Evolutionary conservation across 176 grass and related monocot genomes (phyloP).

Genomic region (Olyra latifolia): DNA sequence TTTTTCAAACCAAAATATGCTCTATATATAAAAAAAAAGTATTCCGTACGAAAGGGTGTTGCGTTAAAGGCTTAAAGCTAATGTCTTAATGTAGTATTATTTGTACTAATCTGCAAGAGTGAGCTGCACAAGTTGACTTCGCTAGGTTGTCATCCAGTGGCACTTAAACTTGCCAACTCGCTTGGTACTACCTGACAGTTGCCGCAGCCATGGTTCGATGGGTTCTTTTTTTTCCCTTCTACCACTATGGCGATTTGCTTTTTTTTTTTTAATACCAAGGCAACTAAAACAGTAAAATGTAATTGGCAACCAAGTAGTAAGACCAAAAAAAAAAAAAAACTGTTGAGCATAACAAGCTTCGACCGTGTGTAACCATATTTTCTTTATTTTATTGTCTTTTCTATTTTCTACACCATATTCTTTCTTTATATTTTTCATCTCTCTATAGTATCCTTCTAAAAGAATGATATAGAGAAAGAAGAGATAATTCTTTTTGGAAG

Average conservation of each 20-base stretch:
- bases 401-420: too few relatives aligned
- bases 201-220: background rate
- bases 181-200: background rate
- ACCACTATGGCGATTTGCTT: background rate
- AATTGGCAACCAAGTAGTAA: too few relatives aligned
- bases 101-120: background rate
- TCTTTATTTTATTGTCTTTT: too few relatives aligned
- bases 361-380: too few relatives aligned
- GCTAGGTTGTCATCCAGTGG: background rate
- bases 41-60: background rate
- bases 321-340: too few relatives aligned
- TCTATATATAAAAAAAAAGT: too few relatives aligned
- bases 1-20: too few relatives aligned
- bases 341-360: too few relatives aligned
- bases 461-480: too few relatives aligned
- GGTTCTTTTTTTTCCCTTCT: background rate
- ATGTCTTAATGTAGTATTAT: background rate
- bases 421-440: too few relatives aligned
- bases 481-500: too few relatives aligned
- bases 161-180: background rate
- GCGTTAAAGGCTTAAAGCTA: background rate
- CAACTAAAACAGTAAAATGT: background rate
- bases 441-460: too few relatives aligned
- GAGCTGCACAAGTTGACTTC: background rate
- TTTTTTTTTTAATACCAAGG: background rate